These are phyloP conservation scores for Vicia villosa DNA, from an alignment of 306 rosid genomes.

Conservation along the genomic window DNA sequence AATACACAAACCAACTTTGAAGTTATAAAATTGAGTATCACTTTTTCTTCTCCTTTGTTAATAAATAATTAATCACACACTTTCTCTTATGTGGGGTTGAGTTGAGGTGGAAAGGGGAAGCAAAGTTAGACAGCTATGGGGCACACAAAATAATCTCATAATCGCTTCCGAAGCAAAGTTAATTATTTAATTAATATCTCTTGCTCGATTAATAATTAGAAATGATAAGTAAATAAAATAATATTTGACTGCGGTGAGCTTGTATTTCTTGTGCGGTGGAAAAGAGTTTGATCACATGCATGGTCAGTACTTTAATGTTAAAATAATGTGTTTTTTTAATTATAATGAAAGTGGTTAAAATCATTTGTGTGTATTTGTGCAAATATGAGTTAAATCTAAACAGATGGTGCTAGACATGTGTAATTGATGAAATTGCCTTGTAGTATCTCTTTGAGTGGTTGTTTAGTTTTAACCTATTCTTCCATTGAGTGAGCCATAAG, in stretches of 20 bases:
- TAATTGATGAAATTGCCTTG: too few relatives aligned
- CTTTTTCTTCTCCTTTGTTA: constrained; percentile 1
- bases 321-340: too few relatives aligned
- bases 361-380: too few relatives aligned
- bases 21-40: constrained; percentile 36
- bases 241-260: too few relatives aligned
- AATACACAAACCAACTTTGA: constrained; percentile 34
- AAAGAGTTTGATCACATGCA: too few relatives aligned
- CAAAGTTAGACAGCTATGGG: constrained; percentile 62
- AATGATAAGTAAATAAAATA: too few relatives aligned
- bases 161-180: constrained; percentile 75
- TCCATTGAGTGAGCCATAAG: constrained; percentile 65
- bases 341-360: too few relatives aligned
- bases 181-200: constrained; percentile 35
- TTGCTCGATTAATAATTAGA: too few relatives aligned
- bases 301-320: too few relatives aligned
- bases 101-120: constrained; percentile 65
- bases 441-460: constrained; percentile 50
- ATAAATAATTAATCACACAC: constrained; percentile 41
- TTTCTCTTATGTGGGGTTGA: constrained; percentile 51
- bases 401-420: too few relatives aligned
- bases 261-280: too few relatives aligned
- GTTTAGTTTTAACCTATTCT: constrained; percentile 69
- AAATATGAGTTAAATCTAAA: too few relatives aligned
- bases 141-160: constrained; percentile 47